Evolutionary conservation across 2,329 filamentous ascomycete species (phyloP).

Genomic region (Huntiella omanensis): DNA sequence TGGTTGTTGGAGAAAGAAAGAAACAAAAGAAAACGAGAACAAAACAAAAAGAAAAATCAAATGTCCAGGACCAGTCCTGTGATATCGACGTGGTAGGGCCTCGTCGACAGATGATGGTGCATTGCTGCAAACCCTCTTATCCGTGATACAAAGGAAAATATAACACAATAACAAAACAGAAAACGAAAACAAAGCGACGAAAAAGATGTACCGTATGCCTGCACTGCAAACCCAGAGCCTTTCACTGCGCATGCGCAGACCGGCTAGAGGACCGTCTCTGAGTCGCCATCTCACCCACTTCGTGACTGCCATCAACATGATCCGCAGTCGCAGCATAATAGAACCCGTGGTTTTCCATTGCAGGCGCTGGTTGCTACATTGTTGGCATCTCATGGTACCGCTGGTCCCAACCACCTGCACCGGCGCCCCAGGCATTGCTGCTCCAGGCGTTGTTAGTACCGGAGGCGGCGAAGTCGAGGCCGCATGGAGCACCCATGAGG

Average conservation of each 20-base stretch:
- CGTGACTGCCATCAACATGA: no score
- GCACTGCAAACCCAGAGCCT: no score
- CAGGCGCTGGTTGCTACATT: constrained; percentile 54
- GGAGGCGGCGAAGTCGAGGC: constrained; percentile 26
- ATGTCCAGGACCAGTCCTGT: background rate
- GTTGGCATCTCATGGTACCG: constrained; percentile 64
- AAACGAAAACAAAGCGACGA: background rate
- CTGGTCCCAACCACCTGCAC: constrained; percentile 46
- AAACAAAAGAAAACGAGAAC: no score
- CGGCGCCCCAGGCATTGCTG: no score
- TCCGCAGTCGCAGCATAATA: background rate
- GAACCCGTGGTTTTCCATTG: constrained; percentile 18
- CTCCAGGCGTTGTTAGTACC: background rate
- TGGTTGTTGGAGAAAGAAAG: background rate
- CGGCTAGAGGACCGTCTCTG: no score
- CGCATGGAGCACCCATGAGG: constrained; percentile 70
- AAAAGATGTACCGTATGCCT: constrained; percentile 12
- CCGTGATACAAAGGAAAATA: background rate
- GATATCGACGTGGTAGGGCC: background rate
- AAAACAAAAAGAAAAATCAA: background rate
- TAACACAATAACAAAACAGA: constrained; percentile 1
- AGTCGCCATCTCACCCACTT: no score
- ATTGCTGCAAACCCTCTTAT: background rate
- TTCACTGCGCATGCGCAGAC: no score
- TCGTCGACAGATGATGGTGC: background rate